Evolutionary conservation across 441 rosid species (phyloP), one percentile per base, ranked within the genome.

Genomic region (Melastoma candidum): DNA sequence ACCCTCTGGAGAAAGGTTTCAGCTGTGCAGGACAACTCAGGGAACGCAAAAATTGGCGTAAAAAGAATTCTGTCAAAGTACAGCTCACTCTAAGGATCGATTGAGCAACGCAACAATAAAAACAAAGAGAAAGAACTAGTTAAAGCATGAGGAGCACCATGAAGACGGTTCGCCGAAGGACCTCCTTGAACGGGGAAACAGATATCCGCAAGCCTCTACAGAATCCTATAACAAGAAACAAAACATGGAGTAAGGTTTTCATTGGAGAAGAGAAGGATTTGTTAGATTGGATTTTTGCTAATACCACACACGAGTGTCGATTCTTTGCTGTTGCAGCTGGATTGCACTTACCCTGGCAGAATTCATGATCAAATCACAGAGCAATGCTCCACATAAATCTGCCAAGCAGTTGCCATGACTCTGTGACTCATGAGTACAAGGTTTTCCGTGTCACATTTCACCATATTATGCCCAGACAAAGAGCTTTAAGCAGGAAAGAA

Each of bases 11-110:
- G 29, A 77, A 74, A 55, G 82, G 85, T 46, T 57, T 77, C 51
- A 27, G 63, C 32, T 62, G 61, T 47, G 77, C 68, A 14, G 58
- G 57, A 68, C 85, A 77, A 44, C 77, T 67, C 61, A 71, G 80
- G 48, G 80, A 80, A 51, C 75, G 78, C 2, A 82, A 80, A 53
- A 80, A 77, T 53, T 75, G 80, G 47, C 63, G 78, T 73, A 77
- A 63, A 70, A 77, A 77, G 63, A 80, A 61, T 24, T 80, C 80
- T 80, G 64, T 49, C 4, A 26, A 3, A 45, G 17, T 54, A 59
- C 49, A 29, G 47, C 51, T 27, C 9, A 43, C 39, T 29, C 12
- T 46, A 22, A 9, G 47, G 52, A 26, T 11, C 22, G 22, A 17
- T 17, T 6, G 49, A 9, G 32, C 51, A 24, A 29, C 17, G 36